Evolutionary conservation across 2,329 filamentous ascomycete species (phyloP).

Genomic region (Apiospora marii): DNA sequence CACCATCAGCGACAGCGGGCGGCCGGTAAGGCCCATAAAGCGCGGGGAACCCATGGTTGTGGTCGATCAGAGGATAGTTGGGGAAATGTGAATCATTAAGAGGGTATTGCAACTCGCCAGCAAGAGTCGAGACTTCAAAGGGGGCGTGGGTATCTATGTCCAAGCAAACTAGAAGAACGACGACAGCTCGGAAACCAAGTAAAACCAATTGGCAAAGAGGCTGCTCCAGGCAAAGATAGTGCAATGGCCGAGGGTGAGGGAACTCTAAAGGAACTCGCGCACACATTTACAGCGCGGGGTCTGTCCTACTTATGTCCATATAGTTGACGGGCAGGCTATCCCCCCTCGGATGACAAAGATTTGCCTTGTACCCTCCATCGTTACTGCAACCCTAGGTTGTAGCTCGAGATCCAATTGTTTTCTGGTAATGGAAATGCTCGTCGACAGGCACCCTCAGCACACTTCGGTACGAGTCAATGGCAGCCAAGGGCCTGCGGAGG

Average conservation of each 20-base stretch:
- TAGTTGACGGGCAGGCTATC: background rate
- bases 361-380: background rate
- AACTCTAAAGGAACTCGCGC: slow-evolving; percentile 8
- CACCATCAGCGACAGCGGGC: slow-evolving; percentile 61
- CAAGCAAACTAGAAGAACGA: background rate
- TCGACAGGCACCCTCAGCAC: background rate
- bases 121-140: background rate
- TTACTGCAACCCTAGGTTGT: background rate
- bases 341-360: slow-evolving; percentile 1
- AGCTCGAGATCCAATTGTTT: slow-evolving; percentile 15
- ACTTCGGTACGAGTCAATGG: slow-evolving; percentile 6
- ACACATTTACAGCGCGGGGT: background rate
- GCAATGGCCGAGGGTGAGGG: slow-evolving; percentile 8
- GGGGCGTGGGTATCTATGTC: background rate
- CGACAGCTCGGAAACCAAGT: background rate
- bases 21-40: slow-evolving; percentile 67
- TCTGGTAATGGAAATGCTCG: slow-evolving; percentile 14
- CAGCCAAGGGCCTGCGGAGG: slow-evolving; percentile 1
- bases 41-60: slow-evolving; percentile 59
- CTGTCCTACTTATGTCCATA: slow-evolving; percentile 8
- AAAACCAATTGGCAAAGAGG: background rate
- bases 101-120: background rate
- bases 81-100: background rate
- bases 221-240: background rate
- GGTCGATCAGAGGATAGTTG: background rate